Percentiles rank a stretch among this genome's conserved stretches.
phyloP scores from a whole-genome alignment of 768 basidiomycete species.

The Multifurca ochricompacta region DNA sequence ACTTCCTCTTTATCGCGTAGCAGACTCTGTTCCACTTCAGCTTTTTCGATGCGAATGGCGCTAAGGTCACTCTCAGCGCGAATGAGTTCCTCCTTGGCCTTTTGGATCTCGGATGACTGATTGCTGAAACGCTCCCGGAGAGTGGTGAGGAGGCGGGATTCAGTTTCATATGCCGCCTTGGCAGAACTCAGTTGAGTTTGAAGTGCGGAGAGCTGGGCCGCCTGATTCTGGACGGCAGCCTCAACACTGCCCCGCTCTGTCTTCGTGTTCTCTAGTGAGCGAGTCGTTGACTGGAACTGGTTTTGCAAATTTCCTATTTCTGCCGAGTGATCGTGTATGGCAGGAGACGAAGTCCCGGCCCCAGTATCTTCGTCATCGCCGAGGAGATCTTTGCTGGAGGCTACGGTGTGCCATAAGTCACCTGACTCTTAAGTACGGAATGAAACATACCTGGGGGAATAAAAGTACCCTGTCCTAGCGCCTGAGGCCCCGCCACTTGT shows the following conservation, averaged over 20 bases:
- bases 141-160: slow-evolving; percentile 58
- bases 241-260: slow-evolving; percentile 63
- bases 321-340: slow-evolving; percentile 64
- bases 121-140: slow-evolving; percentile 60
- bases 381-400: slow-evolving; percentile 46
- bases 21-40: slow-evolving; percentile 80
- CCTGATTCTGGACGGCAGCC: slow-evolving; percentile 54
- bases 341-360: slow-evolving; percentile 37
- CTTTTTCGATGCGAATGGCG: slow-evolving; percentile 80
- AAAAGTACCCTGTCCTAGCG: slow-evolving; percentile 44
- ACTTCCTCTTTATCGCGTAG: slow-evolving; percentile 93
- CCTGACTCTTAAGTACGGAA: slow-evolving; percentile 23
- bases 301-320: slow-evolving; percentile 87
- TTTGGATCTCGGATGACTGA: slow-evolving; percentile 68
- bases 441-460: slow-evolving; percentile 27
- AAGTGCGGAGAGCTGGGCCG: slow-evolving; percentile 66
- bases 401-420: not conserved
- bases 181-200: slow-evolving; percentile 80
- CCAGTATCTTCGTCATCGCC: slow-evolving; percentile 63
- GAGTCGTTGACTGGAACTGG: slow-evolving; percentile 73
- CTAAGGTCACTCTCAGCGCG: slow-evolving; percentile 87
- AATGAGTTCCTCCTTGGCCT: slow-evolving; percentile 71
- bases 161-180: slow-evolving; percentile 79
- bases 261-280: slow-evolving; percentile 57
- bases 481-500: slow-evolving; percentile 18